Evolutionary conservation across 2,329 filamentous ascomycete species (phyloP).

Genomic region (Aspergillus piperis): DNA sequence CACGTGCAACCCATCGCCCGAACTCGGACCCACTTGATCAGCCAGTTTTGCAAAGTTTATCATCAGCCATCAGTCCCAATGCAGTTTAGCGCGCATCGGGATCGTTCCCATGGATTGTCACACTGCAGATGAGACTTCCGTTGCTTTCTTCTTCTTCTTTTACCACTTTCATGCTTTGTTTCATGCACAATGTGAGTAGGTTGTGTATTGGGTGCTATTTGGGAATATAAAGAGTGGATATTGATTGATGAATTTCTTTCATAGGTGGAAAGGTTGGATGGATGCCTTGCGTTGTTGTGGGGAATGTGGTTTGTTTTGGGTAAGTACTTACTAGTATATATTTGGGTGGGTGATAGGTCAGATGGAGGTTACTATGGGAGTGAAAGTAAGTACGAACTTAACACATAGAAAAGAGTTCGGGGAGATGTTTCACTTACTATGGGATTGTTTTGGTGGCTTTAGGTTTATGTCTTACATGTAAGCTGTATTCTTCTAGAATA

Average conservation of each 20-base stretch:
- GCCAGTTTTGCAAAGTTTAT: slow-evolving; percentile 23
- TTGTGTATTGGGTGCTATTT: background rate
- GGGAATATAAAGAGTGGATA: background rate
- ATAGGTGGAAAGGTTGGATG: background rate
- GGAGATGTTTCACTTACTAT: background rate
- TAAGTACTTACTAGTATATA: background rate
- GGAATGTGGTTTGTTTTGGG: background rate
- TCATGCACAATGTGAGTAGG: too few species aligned
- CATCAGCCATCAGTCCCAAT: slow-evolving; percentile 19
- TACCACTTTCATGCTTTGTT: background rate
- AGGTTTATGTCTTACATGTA: background rate
- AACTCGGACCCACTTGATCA: slow-evolving; percentile 22
- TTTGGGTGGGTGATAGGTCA: background rate
- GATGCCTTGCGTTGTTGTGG: background rate
- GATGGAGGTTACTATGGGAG: background rate
- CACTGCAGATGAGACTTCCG: slow-evolving; percentile 11
- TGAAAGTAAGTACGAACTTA: too few species aligned
- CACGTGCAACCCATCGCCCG: slow-evolving; percentile 18
- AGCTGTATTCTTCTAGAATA: background rate
- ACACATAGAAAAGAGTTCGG: background rate
- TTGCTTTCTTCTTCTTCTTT: background rate
- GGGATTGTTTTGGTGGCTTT: background rate
- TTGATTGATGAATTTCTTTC: background rate
- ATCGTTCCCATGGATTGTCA: slow-evolving; percentile 19
- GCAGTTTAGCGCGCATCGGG: slow-evolving; percentile 14